Base-by-base conservation (phyloP, 371 early-diverging fungal species). In the Mortierella sp. region DNA sequence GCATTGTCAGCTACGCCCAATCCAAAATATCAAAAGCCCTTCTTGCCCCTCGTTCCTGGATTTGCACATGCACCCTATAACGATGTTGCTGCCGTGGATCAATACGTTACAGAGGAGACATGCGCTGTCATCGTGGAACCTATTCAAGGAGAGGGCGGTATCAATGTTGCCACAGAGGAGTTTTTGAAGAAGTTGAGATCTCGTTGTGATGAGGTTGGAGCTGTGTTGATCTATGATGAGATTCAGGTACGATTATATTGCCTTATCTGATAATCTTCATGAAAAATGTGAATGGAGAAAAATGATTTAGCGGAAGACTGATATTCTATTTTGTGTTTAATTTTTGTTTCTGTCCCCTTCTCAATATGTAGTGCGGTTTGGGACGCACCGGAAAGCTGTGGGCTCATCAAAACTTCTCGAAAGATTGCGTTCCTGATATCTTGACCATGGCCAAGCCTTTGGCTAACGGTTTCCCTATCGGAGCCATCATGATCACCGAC, bases 101-200 rank as follows among this genome's bases (percentile, higher is more conserved):
- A 86, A 8, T 79, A 85, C 47, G 90, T 95, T 37, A 89, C 86
- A 11, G 94, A 96, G 49, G 90, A 92, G 45, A 94, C 94, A 0
- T 96, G 96, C 77, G 97, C 92, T 43, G 97, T 98, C 3, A 96
- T 98, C 70, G 90, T 98, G 18, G 98, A 98, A 86, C 97, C 97
- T 3, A 88, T 98, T 68, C 98, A 98, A 84, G 99, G 99, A 45
- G 98, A 98, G 83, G 99, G 97, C 63, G 98, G 98, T 67, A 88
- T 98, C 63, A 88, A 90, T 72, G 73, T 87, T 30, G 95, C 95
- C 0, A 85, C 83, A 0, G 76, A 83, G 2, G 93, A 90, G 45
- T 98, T 97, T 73, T 78, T 98, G 72, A 78, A 88, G 61, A 90
- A 92, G 9, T 70, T 97, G 51, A 90, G 97, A 45, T 79, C 89